Conservation (phyloP, 768 basidiomycete species). For the Rhizopogon vulgaris region DNA sequence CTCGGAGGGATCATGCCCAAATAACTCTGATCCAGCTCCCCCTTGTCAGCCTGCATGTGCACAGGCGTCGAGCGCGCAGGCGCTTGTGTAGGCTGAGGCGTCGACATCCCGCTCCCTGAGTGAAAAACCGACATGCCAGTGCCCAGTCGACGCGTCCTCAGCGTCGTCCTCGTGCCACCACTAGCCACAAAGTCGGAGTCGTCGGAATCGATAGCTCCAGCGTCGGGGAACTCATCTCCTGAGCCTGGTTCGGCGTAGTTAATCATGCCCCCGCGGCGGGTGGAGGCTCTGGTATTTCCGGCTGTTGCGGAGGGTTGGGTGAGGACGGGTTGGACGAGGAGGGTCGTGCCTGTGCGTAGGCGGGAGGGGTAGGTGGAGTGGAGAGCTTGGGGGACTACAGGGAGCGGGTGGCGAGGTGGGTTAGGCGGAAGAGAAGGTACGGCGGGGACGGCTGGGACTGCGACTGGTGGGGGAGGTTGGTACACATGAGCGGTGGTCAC, state of each 20-base stretch:
- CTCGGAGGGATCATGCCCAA: slow-evolving; percentile 81
- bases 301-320: slow-evolving; percentile 34
- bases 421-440: slow-evolving; percentile 34
- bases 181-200: slow-evolving; percentile 78
- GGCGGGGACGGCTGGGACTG: slow-evolving; percentile 13
- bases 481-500: slow-evolving; percentile 32
- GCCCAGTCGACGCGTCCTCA: slow-evolving; percentile 40
- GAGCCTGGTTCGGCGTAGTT: slow-evolving; percentile 88
- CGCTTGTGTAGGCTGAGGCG: slow-evolving; percentile 28
- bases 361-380: slow-evolving; percentile 83
- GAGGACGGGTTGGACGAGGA: slow-evolving; percentile 85
- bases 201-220: slow-evolving; percentile 76
- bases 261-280: slow-evolving; percentile 61
- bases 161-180: slow-evolving; percentile 52
- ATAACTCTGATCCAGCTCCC: slow-evolving; percentile 82
- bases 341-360: slow-evolving; percentile 83
- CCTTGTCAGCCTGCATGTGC: slow-evolving; percentile 31
- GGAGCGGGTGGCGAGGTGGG: slow-evolving; percentile 51
- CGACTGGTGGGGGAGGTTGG: slow-evolving; percentile 28
- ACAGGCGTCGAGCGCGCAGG: slow-evolving; percentile 1
- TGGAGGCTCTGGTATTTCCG: slow-evolving; percentile 32
- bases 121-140: slow-evolving; percentile 51
- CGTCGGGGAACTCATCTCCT: slow-evolving; percentile 75
- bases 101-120: slow-evolving; percentile 38
- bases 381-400: slow-evolving; percentile 62